Conservation (phyloP, 495 filamentous ascomycete species). For the Penicillium robsamsonii region DNA sequence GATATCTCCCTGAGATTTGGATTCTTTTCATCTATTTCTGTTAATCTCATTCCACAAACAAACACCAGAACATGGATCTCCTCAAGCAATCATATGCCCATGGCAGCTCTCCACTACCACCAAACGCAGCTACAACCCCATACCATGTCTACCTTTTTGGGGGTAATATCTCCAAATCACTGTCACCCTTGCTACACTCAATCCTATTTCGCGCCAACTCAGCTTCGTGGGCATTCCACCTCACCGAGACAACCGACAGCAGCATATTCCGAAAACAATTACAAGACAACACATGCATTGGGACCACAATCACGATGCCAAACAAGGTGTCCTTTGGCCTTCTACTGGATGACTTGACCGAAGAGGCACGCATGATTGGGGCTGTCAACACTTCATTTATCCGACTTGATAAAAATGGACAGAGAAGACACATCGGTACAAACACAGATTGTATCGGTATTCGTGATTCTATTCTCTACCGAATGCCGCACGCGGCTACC, state of each 20-base stretch:
- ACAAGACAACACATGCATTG: conserved; percentile 25
- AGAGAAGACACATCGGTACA: conserved; percentile 52
- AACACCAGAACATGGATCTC: conserved; percentile 10
- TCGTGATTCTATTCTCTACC: conserved; percentile 57
- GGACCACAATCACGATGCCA: conserved; percentile 63
- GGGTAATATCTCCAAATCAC: conserved; percentile 50
- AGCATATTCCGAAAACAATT: conserved; percentile 5
- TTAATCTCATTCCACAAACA: not conserved
- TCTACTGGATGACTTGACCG: conserved; percentile 56
- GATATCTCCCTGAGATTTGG: no score
- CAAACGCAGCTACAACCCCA: not conserved
- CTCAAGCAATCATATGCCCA: conserved; percentile 10
- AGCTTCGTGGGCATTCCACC: conserved; percentile 51
- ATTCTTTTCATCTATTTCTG: no score
- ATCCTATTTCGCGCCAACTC: conserved; percentile 49
- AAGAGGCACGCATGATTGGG: conserved; percentile 56
- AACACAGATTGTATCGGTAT: conserved; percentile 67
- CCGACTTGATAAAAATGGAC: conserved; percentile 33
- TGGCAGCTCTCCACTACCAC: conserved; percentile 3
- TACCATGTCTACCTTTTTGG: conserved; percentile 25
- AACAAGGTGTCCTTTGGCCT: conserved; percentile 59
- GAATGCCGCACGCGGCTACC: conserved; percentile 31
- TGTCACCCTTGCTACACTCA: conserved; percentile 58
- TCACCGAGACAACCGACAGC: conserved; percentile 43
- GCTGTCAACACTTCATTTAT: conserved; percentile 64